These are phyloP conservation scores for Phytophthora pisi DNA, from an alignment of 352 stramenopile species.

Conservation along the genomic window DNA sequence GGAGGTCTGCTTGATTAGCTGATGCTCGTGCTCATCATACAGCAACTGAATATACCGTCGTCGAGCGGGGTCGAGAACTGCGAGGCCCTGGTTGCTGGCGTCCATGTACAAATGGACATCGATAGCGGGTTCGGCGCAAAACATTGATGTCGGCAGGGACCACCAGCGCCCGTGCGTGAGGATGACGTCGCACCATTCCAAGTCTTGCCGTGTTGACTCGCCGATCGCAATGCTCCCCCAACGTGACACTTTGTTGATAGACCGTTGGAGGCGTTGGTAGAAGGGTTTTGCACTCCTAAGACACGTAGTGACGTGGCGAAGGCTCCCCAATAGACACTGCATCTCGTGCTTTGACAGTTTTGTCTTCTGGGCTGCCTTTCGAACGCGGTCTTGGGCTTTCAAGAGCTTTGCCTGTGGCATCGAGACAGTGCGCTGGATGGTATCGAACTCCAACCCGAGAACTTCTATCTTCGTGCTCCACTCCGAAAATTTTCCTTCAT, in stretches of 20 bases:
- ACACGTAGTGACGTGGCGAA: not conserved
- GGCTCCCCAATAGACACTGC: constrained; percentile 2
- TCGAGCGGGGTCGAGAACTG: not conserved
- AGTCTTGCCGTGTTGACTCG: too few species aligned
- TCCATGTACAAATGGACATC: constrained; percentile 9
- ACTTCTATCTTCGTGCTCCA: not conserved
- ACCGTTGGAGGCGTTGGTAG: not conserved
- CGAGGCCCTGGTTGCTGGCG: not conserved
- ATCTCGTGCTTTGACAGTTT: not conserved
- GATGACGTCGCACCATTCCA: too few species aligned
- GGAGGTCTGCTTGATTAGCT: not conserved
- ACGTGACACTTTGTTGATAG: not conserved
- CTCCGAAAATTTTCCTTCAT: too few species aligned
- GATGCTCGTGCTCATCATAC: not conserved
- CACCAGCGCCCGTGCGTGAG: too few species aligned
- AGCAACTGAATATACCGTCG: not conserved
- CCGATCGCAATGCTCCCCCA: too few species aligned
- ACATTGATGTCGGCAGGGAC: not conserved
- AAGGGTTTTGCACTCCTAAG: constrained; percentile 4
- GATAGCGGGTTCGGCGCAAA: not conserved
- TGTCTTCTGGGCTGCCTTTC: not conserved
- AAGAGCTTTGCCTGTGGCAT: constrained; percentile 4
- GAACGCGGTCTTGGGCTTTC: not conserved
- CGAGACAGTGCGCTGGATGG: not conserved
- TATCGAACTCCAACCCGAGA: constrained; percentile 9